These are phyloP conservation scores for Talaromyces sp. DNA, from an alignment of 2,329 filamentous ascomycete species.

Conservation along the genomic window DNA sequence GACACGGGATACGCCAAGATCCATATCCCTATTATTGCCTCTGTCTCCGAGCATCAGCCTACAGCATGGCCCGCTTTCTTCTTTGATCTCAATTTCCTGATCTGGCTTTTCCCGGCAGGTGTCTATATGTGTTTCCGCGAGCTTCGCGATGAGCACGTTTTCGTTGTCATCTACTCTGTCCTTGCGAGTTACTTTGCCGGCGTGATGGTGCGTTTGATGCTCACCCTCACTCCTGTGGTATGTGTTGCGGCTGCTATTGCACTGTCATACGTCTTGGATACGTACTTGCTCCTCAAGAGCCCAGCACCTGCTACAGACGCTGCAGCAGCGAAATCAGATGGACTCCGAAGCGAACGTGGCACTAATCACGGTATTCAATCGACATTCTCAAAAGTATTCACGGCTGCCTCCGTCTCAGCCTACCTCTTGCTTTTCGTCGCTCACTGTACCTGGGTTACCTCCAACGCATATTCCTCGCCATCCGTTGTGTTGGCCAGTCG, in stretches of 20 bases:
- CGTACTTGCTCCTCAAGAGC: constrained; percentile 60
- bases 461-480: constrained; percentile 96
- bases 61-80: constrained; percentile 99
- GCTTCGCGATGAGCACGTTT: constrained; percentile 93
- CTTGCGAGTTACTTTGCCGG: constrained; percentile 97
- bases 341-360: constrained; percentile 66
- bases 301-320: constrained; percentile 58
- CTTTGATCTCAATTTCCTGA: constrained; percentile 96
- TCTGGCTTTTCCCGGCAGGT: constrained; percentile 98
- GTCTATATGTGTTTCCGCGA: constrained; percentile 97
- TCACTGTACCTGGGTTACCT: constrained; percentile 99
- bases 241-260: constrained; percentile 91
- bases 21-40: constrained; percentile 98
- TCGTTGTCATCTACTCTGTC: constrained; percentile 94
- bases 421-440: constrained; percentile 92
- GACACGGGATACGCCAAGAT: constrained; percentile 99
- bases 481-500: constrained; percentile 93
- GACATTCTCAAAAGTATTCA: constrained; percentile 71
- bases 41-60: constrained; percentile 98
- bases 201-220: constrained; percentile 99
- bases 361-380: constrained; percentile 83
- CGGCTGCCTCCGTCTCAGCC: constrained; percentile 67
- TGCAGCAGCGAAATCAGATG: constrained; percentile 42
- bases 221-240: constrained; percentile 92
- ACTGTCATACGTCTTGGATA: constrained; percentile 82